Conservation (phyloP, 2,329 filamentous ascomycete genomes). For the Epichloe glyceriae region DNA sequence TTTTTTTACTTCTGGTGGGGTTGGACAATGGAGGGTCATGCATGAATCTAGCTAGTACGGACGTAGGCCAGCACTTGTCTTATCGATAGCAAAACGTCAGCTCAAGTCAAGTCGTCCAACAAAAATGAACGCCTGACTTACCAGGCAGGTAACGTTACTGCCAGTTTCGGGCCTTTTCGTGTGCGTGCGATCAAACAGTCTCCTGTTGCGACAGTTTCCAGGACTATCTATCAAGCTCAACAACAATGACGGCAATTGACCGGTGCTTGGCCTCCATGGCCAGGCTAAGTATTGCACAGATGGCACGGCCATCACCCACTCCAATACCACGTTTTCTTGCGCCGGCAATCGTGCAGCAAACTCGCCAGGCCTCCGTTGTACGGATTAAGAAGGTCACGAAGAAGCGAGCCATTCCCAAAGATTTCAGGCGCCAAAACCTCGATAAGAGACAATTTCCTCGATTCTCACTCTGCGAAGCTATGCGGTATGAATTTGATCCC, state of each 20-base stretch:
- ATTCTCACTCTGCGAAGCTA: constrained; percentile 80
- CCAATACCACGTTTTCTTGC: constrained; percentile 36
- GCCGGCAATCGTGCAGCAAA: constrained; percentile 33
- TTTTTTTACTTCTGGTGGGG: constrained; percentile 13
- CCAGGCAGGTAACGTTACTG: constrained; percentile 10
- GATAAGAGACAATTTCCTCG: constrained; percentile 48
- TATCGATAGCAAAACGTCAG: constrained; percentile 4
- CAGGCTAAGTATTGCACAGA: constrained; percentile 31
- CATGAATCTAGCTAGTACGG: constrained; percentile 4
- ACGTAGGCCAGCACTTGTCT: neutral
- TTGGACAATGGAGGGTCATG: constrained; percentile 11
- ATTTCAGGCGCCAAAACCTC: constrained; percentile 53
- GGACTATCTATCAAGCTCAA: constrained; percentile 11
- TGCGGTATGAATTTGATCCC: constrained; percentile 46
- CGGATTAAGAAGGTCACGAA: constrained; percentile 40
- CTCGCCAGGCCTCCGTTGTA: constrained; percentile 27
- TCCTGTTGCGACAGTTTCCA: neutral
- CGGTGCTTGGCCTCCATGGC: constrained; percentile 43
- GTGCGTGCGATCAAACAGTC: neutral
- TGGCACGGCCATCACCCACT: constrained; percentile 27
- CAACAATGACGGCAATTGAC: constrained; percentile 36
- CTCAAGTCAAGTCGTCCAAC: too few species aligned
- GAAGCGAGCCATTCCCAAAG: constrained; percentile 50
- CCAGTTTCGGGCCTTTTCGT: constrained; percentile 5
- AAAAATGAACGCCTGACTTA: constrained; percentile 13